Base-by-base conservation (phyloP, 805 yeast species). In the Hanseniaspora singularis region DNA sequence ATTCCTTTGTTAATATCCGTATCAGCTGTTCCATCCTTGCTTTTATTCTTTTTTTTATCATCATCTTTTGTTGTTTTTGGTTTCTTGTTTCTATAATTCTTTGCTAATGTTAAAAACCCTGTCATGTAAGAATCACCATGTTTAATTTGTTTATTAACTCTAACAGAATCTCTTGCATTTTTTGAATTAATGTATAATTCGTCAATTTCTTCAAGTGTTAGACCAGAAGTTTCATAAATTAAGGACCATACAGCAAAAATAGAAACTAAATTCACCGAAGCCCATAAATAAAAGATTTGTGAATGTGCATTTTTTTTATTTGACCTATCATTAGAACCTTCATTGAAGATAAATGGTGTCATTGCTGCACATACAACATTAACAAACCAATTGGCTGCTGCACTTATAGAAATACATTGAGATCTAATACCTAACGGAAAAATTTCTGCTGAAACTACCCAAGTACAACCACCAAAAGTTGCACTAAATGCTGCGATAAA, bases 261-360 rank as follows among this genome's bases (percentile, higher is more conserved):
- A 1, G 81, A 86, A 4, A 70, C 37, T 1, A 75, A 65, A 60
- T 79, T 81, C 50, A 76, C 64, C 0, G 82, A 74, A 4, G 92
- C 92, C 94, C 94, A 83, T 4, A 83, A 65, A 59, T 81, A 83
- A 61, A 82, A 83, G 22, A 83, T 81, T 1, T 83, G 79, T 0
- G 86, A 77, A 57, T 78, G 81, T 10, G 66, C 59, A 19, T 36
- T 26, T 26, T 38, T 44, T 24, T 44, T 32, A 24, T 44, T 14
- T 37, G 27, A 30, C 11, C 32, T 40, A 20, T 47, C 34, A 6
- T 16, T 22, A n/a, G 38, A 16, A 0, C 83, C 86, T 0, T 78
- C 70, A 56, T 80, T 85, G 34, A 82, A 73, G 51, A 83, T 64
- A 56, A 79, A 83, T 2, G 94, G 92, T 1, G 92, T 81, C 40